These are phyloP conservation scores for Verticillium nubilum DNA, from an alignment of 2,329 filamentous ascomycete genomes.

Conservation along the genomic window DNA sequence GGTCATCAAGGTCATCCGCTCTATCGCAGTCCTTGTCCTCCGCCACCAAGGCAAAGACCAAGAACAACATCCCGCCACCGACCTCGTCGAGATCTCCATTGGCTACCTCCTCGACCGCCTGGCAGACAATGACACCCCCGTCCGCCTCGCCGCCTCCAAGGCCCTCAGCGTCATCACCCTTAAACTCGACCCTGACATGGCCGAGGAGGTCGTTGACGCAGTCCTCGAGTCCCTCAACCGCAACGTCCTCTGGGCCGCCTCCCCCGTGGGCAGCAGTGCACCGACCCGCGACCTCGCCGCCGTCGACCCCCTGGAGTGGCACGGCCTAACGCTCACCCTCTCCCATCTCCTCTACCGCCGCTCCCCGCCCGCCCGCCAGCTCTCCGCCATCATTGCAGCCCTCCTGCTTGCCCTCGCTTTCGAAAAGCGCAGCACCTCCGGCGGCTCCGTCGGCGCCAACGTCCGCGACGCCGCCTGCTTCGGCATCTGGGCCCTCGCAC, in stretches of 20 bases:
- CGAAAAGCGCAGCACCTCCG: conserved; percentile 80
- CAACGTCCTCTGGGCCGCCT: conserved; percentile 50
- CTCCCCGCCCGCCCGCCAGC: conserved; percentile 65
- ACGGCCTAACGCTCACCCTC: conserved; percentile 83
- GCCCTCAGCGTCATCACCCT: conserved; percentile 82
- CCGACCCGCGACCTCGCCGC: conserved; percentile 58
- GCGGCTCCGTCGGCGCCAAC: conserved; percentile 80
- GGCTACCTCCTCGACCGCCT: conserved; percentile 74
- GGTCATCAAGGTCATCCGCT: conserved; percentile 78
- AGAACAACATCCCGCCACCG: conserved; percentile 28
- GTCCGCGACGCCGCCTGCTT: conserved; percentile 95
- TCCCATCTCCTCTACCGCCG: conserved; percentile 81
- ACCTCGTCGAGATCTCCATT: conserved; percentile 73
- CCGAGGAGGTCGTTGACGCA: conserved; percentile 79
- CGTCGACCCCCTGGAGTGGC: conserved; percentile 82
- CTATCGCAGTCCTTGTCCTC: conserved; percentile 62
- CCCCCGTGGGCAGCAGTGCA: conserved; percentile 24
- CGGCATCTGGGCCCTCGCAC: conserved; percentile 86
- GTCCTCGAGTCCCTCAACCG: conserved; percentile 65
- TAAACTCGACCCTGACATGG: conserved; percentile 75
- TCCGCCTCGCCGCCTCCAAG: conserved; percentile 87
- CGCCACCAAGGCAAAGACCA: conserved; percentile 39
- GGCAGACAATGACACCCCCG: conserved; percentile 84
- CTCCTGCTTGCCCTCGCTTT: conserved; percentile 78
- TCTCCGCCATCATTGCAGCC: conserved; percentile 70